Conservation (phyloP, 2,329 filamentous ascomycete species). For the Pseudogymnoascus sp. region DNA sequence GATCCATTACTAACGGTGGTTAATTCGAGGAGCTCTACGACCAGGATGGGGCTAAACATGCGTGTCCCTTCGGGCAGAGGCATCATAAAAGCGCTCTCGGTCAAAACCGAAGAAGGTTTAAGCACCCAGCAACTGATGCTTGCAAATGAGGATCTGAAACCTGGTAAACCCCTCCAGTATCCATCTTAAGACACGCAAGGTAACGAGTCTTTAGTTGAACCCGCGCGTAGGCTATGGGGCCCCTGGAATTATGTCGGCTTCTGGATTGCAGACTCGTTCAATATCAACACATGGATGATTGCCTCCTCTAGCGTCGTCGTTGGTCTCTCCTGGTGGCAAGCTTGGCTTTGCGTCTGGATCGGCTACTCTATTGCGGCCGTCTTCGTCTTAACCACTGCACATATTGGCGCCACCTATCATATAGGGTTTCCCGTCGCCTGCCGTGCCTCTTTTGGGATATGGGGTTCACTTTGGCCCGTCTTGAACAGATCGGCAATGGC, state of each 20-base stretch:
- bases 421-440: slow-evolving; percentile 79
- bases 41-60: not conserved
- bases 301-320: slow-evolving; percentile 70
- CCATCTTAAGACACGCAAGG: slow-evolving; percentile 15
- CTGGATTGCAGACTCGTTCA: slow-evolving; percentile 79
- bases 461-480: slow-evolving; percentile 82
- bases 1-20: not conserved
- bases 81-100: slow-evolving; percentile 44
- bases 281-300: slow-evolving; percentile 94
- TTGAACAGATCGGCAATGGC: slow-evolving; percentile 74
- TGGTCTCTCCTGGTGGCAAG: slow-evolving; percentile 86
- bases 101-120: slow-evolving; percentile 68
- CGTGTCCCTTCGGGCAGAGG: not conserved
- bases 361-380: slow-evolving; percentile 70
- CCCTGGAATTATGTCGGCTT: slow-evolving; percentile 84
- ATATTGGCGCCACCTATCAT: slow-evolving; percentile 80
- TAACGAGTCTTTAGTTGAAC: slow-evolving; percentile 55
- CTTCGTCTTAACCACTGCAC: slow-evolving; percentile 71
- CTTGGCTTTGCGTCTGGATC: slow-evolving; percentile 80
- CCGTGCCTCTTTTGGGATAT: slow-evolving; percentile 76
- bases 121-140: slow-evolving; percentile 76
- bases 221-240: slow-evolving; percentile 72
- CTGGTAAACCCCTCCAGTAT: slow-evolving; percentile 31
- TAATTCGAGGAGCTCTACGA: not conserved
- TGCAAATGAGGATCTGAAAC: slow-evolving; percentile 73